These are phyloP conservation scores for Seminavis robusta DNA, from an alignment of 108 stramenopile genomes.

Conservation along the genomic window DNA sequence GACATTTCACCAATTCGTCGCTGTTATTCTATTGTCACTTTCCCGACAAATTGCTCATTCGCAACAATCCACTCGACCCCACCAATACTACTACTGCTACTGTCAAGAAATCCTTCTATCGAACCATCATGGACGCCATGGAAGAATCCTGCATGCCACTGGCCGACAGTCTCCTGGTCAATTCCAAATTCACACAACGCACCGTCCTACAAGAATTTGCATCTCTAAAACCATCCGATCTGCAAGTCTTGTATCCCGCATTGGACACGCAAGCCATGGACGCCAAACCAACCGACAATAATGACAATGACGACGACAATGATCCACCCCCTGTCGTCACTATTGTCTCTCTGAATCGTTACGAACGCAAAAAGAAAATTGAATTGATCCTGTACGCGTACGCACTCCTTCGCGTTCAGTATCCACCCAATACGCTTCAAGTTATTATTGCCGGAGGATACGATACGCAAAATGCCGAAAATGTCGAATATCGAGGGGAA, in stretches of 20 bases:
- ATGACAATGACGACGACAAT: slow-evolving; percentile 9
- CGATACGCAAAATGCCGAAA: slow-evolving; percentile 90
- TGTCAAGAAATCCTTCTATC: slow-evolving; percentile 42
- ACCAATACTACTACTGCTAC: slow-evolving; percentile 9
- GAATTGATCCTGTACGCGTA: slow-evolving; percentile 64
- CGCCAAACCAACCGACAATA: slow-evolving; percentile 15
- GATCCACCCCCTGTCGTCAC: slow-evolving; percentile 20
- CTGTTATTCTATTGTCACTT: slow-evolving; percentile 99
- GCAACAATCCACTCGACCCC: slow-evolving; percentile 8
- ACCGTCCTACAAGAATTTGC: slow-evolving; percentile 78
- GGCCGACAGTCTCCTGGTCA: slow-evolving; percentile 88
- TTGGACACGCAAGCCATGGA: slow-evolving; percentile 57
- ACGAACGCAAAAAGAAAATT: slow-evolving; percentile 98
- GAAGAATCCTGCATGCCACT: slow-evolving; percentile 85
- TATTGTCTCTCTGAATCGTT: slow-evolving; percentile 92
- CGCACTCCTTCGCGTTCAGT: slow-evolving; percentile 21
- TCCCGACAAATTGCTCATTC: slow-evolving; percentile 93
- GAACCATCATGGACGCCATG: slow-evolving; percentile 47
- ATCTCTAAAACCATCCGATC: slow-evolving; percentile 13
- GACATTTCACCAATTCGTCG: slow-evolving; percentile 38
- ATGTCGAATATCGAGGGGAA: slow-evolving; percentile 89
- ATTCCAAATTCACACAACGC: slow-evolving; percentile 87
- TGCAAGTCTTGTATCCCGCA: slow-evolving; percentile 81
- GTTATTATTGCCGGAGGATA: slow-evolving; percentile 96
- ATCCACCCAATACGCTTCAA: slow-evolving; percentile 20